Evolutionary conservation across 2,329 filamentous ascomycete species (phyloP).

Genomic region (Tolypocladium tundrense): DNA sequence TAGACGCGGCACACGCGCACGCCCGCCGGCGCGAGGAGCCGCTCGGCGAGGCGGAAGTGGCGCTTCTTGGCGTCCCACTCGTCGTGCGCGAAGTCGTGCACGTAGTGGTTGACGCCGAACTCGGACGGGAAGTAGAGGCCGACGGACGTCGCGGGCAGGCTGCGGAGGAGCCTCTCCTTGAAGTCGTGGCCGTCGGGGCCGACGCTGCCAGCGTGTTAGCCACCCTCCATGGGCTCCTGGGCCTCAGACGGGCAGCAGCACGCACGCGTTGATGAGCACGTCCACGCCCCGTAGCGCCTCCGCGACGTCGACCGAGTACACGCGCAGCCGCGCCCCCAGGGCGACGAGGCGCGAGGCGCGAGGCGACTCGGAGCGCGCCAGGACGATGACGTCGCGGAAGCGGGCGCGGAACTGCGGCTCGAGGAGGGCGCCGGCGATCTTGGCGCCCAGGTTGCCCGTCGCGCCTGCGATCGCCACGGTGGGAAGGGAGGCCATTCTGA

Average conservation of each 20-base stretch:
- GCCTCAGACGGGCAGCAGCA: background rate
- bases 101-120: conserved; percentile 25
- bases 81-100: conserved; percentile 21
- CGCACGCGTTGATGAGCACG: conserved; percentile 19
- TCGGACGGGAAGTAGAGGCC: conserved; percentile 24
- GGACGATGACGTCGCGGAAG: conserved; percentile 2
- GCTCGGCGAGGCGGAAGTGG: conserved; percentile 12
- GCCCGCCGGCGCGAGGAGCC: conserved; percentile 3
- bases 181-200: conserved; percentile 10
- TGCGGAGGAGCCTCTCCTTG: conserved; percentile 15
- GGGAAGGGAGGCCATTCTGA: background rate
- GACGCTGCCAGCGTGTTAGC: background rate
- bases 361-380: conserved; percentile 1
- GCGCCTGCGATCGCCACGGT: conserved; percentile 5
- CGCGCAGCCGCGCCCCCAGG: conserved; percentile 1
- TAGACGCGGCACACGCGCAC: conserved; percentile 19
- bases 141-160: conserved; percentile 13
- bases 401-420: background rate
- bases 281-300: conserved; percentile 16
- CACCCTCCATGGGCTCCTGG: background rate
- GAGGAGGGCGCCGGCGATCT: conserved; percentile 1
- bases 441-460: conserved; percentile 2
- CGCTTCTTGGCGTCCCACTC: conserved; percentile 22
- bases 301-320: conserved; percentile 9
- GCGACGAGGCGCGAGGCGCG: background rate